These are phyloP conservation scores for Flaveria linearis DNA, from an alignment of 129 eudicot genomes.

Conservation along the genomic window DNA sequence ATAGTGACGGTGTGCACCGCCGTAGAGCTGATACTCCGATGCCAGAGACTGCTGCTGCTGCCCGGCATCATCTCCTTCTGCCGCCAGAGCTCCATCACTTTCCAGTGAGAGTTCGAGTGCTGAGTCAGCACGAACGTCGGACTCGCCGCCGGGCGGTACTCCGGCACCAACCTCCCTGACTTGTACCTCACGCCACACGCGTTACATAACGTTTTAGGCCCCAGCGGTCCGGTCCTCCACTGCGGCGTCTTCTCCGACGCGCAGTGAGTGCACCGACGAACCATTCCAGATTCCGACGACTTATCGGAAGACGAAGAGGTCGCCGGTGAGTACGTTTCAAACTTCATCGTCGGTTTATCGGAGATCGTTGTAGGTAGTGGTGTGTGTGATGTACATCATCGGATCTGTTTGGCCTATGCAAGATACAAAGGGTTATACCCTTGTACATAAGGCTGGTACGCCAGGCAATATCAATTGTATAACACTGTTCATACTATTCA, in stretches of 20 bases:
- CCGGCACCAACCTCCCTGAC: conserved; percentile 79
- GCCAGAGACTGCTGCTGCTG: no score
- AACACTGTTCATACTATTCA: no score
- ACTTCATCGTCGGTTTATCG: background rate
- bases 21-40: no score
- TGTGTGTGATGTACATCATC: background rate
- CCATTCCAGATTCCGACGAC: conserved; percentile 30
- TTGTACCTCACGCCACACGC: conserved; percentile 79
- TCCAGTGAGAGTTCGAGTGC: conserved; percentile 82
- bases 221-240: conserved; percentile 80
- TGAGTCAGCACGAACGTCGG: conserved; percentile 82
- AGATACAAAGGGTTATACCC: no score
- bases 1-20: no score
- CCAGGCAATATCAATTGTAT: no score
- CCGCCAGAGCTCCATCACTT: conserved; percentile 72
- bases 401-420: no score
- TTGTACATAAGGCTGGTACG: no score
- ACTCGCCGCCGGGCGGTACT: conserved; percentile 80
- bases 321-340: no score
- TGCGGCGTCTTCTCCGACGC: conserved; percentile 85
- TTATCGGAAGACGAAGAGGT: no score
- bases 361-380: conserved; percentile 19
- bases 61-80: conserved; percentile 60
- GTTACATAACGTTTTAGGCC: conserved; percentile 78
- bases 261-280: conserved; percentile 76